A percentile compares a stretch with the other conserved stretches of the same genome.
phyloP scores from a whole-genome alignment of 2,329 filamentous ascomycete genomes.

The Pseudogymnoascus sp. region DNA sequence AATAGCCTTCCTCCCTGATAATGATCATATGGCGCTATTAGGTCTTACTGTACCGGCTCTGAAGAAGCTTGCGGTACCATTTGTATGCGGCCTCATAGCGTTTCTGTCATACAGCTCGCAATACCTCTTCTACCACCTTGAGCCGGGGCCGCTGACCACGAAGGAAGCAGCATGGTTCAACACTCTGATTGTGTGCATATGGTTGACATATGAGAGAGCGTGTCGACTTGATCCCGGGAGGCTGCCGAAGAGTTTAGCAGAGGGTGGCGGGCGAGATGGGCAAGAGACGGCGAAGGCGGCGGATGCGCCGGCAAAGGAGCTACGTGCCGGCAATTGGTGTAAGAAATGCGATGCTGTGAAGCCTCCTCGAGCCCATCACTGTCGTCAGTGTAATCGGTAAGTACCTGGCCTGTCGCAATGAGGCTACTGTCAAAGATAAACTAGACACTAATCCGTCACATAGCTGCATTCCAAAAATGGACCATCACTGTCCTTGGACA shows the following conservation, averaged over 20 bases:
- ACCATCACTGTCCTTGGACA: constrained; percentile 84
- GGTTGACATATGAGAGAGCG: constrained; percentile 61
- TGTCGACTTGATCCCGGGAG: constrained; percentile 52
- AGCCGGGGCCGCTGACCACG: constrained; percentile 52
- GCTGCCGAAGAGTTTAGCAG: constrained; percentile 31
- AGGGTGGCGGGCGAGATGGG: constrained; percentile 22
- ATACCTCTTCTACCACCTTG: constrained; percentile 57
- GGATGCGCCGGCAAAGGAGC: constrained; percentile 23
- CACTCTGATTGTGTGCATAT: constrained; percentile 52
- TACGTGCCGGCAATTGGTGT: constrained; percentile 53
- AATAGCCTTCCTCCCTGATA: not conserved
- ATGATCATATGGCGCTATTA: constrained; percentile 2
- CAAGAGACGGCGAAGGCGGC: constrained; percentile 18
- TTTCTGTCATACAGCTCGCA: constrained; percentile 70
- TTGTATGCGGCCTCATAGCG: constrained; percentile 56
- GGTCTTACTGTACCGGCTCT: not conserved
- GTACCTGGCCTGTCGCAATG: constrained; percentile 4
- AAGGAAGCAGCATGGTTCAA: constrained; percentile 60
- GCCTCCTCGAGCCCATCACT: constrained; percentile 74
- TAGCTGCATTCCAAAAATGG: constrained; percentile 71
- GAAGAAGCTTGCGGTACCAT: constrained; percentile 58
- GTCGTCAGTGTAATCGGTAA: constrained; percentile 62
- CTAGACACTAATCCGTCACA: constrained; percentile 17
- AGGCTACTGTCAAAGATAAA: not conserved
- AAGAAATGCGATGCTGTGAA: constrained; percentile 68